Percentiles rank a stretch among this genome's conserved stretches.
Evolutionary conservation across 106 monocot genomes (phyloP).

Genomic region (Triglochin maritima): DNA sequence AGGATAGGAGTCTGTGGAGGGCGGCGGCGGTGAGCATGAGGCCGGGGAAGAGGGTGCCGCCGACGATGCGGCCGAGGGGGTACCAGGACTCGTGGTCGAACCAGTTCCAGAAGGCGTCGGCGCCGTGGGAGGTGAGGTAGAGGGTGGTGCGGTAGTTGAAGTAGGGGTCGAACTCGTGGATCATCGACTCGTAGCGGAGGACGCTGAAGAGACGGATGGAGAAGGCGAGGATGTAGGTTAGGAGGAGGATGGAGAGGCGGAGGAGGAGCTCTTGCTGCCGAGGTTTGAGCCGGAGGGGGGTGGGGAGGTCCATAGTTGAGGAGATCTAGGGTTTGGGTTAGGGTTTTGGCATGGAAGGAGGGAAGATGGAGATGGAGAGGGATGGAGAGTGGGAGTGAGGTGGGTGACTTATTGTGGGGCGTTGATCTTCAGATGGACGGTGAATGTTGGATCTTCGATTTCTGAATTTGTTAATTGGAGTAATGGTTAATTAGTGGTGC

Average conservation of each 20-base stretch:
- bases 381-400: too few relatives aligned
- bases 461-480: too few relatives aligned
- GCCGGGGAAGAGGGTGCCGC: constrained; percentile 24
- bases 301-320: neutral
- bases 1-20: constrained; percentile 13
- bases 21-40: constrained; percentile 27
- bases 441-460: too few relatives aligned
- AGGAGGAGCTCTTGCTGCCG: constrained; percentile 30
- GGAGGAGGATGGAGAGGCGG: constrained; percentile 17
- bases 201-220: constrained; percentile 18
- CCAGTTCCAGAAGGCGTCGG: constrained; percentile 29
- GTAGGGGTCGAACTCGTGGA: constrained; percentile 30
- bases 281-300: constrained; percentile 13
- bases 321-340: too few relatives aligned
- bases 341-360: too few relatives aligned
- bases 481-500: too few relatives aligned
- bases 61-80: constrained; percentile 22
- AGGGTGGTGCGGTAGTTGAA: constrained; percentile 32
- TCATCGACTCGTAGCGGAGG: constrained; percentile 29
- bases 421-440: too few relatives aligned
- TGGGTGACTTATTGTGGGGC: too few relatives aligned
- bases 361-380: too few relatives aligned
- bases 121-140: constrained; percentile 20
- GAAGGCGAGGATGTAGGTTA: constrained; percentile 26
- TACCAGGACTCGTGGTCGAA: constrained; percentile 30